Evolutionary conservation across 139 green algal genomes (phyloP), one percentile per base, ranked within the genome.

Genomic region (Pedinophyceae sp.): DNA sequence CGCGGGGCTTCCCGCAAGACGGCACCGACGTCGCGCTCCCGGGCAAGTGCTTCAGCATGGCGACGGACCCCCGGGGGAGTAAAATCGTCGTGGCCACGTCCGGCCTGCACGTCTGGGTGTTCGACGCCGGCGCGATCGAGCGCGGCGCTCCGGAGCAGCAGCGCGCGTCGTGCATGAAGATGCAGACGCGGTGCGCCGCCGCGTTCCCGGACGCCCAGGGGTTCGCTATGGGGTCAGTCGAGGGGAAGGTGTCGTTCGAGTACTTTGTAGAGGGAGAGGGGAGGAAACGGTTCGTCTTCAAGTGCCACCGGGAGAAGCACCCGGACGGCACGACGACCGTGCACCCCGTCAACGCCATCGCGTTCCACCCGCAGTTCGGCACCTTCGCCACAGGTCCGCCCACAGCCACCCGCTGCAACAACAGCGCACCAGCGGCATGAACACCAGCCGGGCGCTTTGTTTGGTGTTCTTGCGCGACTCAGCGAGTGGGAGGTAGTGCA

Each of bases 371-470:
- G 0, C 20, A 52, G n/a, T 48, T 69, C 50, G 87, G 87, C 50
- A 94, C 87, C 20, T 95, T 95, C 69, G 86, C 79, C 30, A 95
- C 86, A 3, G 87, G 87, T 28, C n/a, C n/a, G n/a, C n/a, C n/a
- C n/a, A n/a, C n/a, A n/a, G n/a, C n/a, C n/a, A n/a, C n/a, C n/a
- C n/a, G n/a, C n/a, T n/a, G n/a, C n/a, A n/a, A n/a, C n/a, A n/a
- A n/a, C n/a, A n/a, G n/a, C n/a, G n/a, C n/a, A n/a, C n/a, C n/a
- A n/a, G n/a, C n/a, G n/a, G n/a, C n/a, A n/a, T n/a, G n/a, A n/a
- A n/a, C n/a, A n/a, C n/a, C n/a, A n/a, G n/a, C n/a, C n/a, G n/a
- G n/a, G n/a, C n/a, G n/a, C n/a, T n/a, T n/a, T n/a, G n/a, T n/a
- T n/a, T n/a, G n/a, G n/a, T n/a, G n/a, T n/a, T n/a, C n/a, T n/a